These are phyloP conservation scores for Alternaria panax DNA, from an alignment of 2,329 filamentous ascomycete genomes.

Conservation along the genomic window DNA sequence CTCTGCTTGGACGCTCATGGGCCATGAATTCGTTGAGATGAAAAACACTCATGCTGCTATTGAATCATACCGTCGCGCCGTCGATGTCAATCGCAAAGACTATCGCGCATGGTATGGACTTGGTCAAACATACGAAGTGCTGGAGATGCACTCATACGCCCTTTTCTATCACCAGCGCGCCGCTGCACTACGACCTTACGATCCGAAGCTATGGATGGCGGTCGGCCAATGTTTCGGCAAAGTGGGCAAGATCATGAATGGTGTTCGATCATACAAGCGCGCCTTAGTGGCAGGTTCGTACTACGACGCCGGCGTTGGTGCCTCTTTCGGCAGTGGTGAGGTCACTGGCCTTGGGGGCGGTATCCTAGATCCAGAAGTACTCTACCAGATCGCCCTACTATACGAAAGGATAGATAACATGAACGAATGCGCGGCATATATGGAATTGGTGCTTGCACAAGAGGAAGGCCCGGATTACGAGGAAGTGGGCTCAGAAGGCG, in stretches of 20 bases:
- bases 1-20: conserved; percentile 98
- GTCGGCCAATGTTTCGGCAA: conserved; percentile 91
- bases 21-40: conserved; percentile 97
- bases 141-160: conserved; percentile 98
- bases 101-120: conserved; percentile 98
- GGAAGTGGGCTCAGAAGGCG: conserved; percentile 48
- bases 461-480: conserved; percentile 72
- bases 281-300: conserved; percentile 88
- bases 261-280: conserved; percentile 93
- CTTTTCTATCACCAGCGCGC: conserved; percentile 98
- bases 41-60: conserved; percentile 99
- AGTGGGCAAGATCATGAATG: conserved; percentile 85
- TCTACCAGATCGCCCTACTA: conserved; percentile 87
- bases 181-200: conserved; percentile 89
- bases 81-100: conserved; percentile 94
- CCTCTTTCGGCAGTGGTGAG: conserved; percentile 57
- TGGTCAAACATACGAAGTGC: conserved; percentile 94
- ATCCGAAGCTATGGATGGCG: conserved; percentile 98
- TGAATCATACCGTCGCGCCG: conserved; percentile 92
- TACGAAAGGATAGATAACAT: conserved; percentile 82
- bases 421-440: conserved; percentile 86
- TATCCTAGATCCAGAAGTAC: conserved; percentile 85
- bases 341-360: conserved; percentile 55
- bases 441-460: conserved; percentile 94
- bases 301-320: conserved; percentile 70